A percentile compares a stretch with the other conserved stretches of the same genome.
These are phyloP conservation scores for Eimeria acervulina DNA, from an alignment of 169 alveolate genomes.

Conservation along the genomic window DNA sequence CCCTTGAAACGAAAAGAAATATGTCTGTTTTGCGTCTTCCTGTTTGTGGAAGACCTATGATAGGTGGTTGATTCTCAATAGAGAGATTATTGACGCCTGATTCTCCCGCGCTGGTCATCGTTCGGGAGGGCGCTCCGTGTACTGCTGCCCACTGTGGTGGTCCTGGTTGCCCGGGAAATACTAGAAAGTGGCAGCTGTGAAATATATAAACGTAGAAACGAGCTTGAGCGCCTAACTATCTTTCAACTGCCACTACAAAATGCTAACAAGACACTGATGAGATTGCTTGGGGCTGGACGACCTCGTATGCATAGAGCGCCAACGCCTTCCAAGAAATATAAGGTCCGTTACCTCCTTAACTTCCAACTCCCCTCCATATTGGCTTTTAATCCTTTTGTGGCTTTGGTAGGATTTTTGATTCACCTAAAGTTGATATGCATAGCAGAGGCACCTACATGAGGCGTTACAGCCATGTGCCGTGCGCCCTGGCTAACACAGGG, in stretches of 20 bases:
- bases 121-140: not conserved
- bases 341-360: not conserved
- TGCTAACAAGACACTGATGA: constrained; percentile 15
- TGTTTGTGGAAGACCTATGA: not conserved
- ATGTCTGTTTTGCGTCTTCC: not conserved
- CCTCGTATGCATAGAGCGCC: constrained; percentile 24
- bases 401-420: not conserved
- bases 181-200: not conserved
- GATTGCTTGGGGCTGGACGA: constrained; percentile 27
- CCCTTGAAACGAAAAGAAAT: not conserved
- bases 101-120: not conserved
- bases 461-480: not conserved
- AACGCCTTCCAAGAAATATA: not conserved
- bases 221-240: not conserved
- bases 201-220: not conserved
- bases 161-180: not conserved
- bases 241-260: not conserved
- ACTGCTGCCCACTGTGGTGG: not conserved
- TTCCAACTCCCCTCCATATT: not conserved
- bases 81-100: not conserved
- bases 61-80: not conserved
- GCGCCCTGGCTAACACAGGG: not conserved
- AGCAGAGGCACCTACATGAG: not conserved
- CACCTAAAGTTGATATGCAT: not conserved
- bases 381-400: not conserved